Evolutionary conservation across 306 rosid genomes (phyloP).

Genomic region (Dryas octopetala): DNA sequence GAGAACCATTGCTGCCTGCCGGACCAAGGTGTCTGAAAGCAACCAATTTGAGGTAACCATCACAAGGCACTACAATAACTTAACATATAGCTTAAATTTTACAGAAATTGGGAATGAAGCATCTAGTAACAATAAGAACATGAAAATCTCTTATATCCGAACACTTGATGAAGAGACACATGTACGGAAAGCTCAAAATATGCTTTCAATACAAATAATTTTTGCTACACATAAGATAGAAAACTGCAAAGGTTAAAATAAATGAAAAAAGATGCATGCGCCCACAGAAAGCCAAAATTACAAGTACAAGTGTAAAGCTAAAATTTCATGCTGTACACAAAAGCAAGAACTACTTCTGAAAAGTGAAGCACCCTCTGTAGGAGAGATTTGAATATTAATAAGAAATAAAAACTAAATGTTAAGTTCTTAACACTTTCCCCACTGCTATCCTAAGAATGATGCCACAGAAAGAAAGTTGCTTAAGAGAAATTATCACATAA

Average conservation of each 20-base stretch:
- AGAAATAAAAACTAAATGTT: not conserved
- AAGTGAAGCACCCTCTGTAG: not conserved
- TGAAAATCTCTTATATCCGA: not conserved
- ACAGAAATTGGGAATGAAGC: not conserved
- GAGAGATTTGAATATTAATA: not conserved
- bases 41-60: slow-evolving; percentile 28
- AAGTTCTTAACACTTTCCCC: not conserved
- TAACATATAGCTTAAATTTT: slow-evolving; percentile 8
- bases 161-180: not conserved
- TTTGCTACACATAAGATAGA: not conserved
- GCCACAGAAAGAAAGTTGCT: not conserved
- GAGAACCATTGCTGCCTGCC: slow-evolving; percentile 85
- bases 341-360: not conserved
- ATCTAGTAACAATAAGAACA: not conserved
- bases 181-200: not conserved
- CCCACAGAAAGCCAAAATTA: not conserved
- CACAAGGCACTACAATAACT: slow-evolving; percentile 17
- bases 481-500: not conserved
- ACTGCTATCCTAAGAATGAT: not conserved
- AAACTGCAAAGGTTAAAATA: not conserved
- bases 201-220: not conserved
- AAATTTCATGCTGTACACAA: not conserved
- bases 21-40: slow-evolving; percentile 84
- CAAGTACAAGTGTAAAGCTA: not conserved
- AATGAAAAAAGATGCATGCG: not conserved